phyloP scores from a whole-genome alignment of 495 filamentous ascomycete genomes.

The Aspergillus cavernicola region DNA sequence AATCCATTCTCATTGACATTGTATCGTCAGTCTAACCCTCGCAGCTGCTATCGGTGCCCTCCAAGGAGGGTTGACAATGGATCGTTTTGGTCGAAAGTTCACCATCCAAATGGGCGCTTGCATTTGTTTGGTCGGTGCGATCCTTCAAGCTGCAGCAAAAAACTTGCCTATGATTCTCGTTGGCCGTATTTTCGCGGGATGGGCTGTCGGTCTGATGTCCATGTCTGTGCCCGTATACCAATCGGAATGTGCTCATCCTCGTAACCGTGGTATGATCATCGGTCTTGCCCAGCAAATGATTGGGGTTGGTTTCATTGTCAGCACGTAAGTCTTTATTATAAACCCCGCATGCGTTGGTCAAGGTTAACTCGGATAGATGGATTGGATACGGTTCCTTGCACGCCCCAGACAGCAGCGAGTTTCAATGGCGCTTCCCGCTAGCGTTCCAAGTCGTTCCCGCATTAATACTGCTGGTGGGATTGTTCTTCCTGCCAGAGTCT shows the following conservation, averaged over 20 bases:
- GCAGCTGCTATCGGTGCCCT: conserved; percentile 34
- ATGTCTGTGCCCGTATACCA: conserved; percentile 59
- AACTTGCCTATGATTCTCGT: conserved; percentile 57
- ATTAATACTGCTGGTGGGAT: conserved; percentile 38
- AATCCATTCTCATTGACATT: neutral
- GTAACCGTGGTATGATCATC: conserved; percentile 53
- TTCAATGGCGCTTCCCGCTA: conserved; percentile 55
- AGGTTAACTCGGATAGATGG: conserved; percentile 37
- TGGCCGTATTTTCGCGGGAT: conserved; percentile 59
- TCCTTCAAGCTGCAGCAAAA: conserved; percentile 50
- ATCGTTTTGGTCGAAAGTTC: conserved; percentile 47
- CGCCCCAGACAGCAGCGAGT: conserved; percentile 34
- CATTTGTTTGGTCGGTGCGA: conserved; percentile 52
- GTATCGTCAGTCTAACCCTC: neutral
- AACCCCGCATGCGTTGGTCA: neutral
- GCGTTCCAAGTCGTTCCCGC: conserved; percentile 51
- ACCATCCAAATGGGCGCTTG: conserved; percentile 55
- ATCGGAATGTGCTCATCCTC: conserved; percentile 50
- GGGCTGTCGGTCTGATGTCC: conserved; percentile 56
- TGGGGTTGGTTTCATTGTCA: conserved; percentile 52
- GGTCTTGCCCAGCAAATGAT: conserved; percentile 60
- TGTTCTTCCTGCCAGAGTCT: conserved; percentile 53
- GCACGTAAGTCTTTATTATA: conserved; percentile 29
- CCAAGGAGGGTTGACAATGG: conserved; percentile 36
- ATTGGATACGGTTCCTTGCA: conserved; percentile 52